phyloP scores from a whole-genome alignment of 2,329 filamentous ascomycete genomes.

The Epichloe bromicola region DNA sequence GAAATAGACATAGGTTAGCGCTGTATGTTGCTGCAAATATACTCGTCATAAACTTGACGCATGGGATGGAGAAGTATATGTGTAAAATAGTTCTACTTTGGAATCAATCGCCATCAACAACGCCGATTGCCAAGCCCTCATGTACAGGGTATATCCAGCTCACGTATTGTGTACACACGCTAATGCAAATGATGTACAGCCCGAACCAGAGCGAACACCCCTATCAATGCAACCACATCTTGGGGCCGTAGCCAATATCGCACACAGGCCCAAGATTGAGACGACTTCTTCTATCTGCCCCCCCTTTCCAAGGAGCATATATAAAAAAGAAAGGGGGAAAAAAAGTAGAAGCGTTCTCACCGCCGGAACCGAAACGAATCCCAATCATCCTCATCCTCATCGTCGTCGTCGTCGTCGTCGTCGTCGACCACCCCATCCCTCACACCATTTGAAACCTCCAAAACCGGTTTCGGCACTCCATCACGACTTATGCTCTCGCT shows the following conservation, averaged over 20 bases:
- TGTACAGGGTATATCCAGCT: background rate
- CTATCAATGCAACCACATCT: no score
- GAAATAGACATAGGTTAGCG: no score
- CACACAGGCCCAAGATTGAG: no score
- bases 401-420: constrained; percentile 36
- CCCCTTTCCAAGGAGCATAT: no score
- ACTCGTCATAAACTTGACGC: no score
- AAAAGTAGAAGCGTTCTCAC: background rate
- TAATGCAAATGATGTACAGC: background rate
- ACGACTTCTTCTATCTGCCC: no score
- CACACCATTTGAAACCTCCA: constrained; percentile 1
- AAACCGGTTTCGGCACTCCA: constrained; percentile 14
- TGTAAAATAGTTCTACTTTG: background rate
- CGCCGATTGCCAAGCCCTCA: background rate
- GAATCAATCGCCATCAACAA: background rate
- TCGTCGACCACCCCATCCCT: constrained; percentile 18
- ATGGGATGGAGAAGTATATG: background rate
- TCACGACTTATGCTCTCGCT: constrained; percentile 17
- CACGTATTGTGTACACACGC: background rate
- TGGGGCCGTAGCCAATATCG: no score
- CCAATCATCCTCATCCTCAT: constrained; percentile 41
- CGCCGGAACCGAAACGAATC: constrained; percentile 41
- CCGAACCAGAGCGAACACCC: background rate
- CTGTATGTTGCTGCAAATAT: no score
- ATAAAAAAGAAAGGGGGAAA: background rate